phyloP scores from a whole-genome alignment of 345 rosid species.

The Citrus inodora region DNA sequence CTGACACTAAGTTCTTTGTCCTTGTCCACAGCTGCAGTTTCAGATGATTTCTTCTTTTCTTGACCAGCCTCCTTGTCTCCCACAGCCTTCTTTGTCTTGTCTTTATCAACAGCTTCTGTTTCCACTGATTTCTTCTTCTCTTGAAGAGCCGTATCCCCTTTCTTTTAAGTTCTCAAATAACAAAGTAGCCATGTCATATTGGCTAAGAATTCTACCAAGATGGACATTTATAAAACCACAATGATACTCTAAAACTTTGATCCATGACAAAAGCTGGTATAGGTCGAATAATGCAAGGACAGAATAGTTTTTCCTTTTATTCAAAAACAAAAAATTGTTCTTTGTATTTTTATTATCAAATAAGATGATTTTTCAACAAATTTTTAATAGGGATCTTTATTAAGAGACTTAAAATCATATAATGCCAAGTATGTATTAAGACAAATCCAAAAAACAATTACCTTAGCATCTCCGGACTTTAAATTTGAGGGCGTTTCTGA shows the following conservation, averaged over 20 bases:
- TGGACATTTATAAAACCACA: background rate
- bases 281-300: background rate
- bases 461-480: conserved; percentile 50
- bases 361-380: background rate
- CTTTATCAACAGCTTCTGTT: conserved; percentile 57
- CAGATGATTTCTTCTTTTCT: conserved; percentile 66
- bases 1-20: conserved; percentile 84
- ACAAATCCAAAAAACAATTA: conserved; percentile 19
- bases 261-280: background rate
- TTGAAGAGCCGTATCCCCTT: conserved; percentile 37
- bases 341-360: background rate
- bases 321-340: background rate
- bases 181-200: conserved; percentile 7
- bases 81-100: conserved; percentile 52
- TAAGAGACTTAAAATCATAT: background rate
- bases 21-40: conserved; percentile 51
- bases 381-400: background rate
- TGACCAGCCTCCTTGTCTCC: conserved; percentile 46
- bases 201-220: background rate
- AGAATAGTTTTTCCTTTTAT: background rate
- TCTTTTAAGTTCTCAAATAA: conserved; percentile 40
- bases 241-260: background rate
- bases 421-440: background rate
- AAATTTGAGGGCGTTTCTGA: conserved; percentile 30
- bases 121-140: conserved; percentile 65